Evolutionary conservation across 441 rosid species (phyloP), one percentile per base, ranked within the genome.

Genomic region (Flueggea neowawraea): DNA sequence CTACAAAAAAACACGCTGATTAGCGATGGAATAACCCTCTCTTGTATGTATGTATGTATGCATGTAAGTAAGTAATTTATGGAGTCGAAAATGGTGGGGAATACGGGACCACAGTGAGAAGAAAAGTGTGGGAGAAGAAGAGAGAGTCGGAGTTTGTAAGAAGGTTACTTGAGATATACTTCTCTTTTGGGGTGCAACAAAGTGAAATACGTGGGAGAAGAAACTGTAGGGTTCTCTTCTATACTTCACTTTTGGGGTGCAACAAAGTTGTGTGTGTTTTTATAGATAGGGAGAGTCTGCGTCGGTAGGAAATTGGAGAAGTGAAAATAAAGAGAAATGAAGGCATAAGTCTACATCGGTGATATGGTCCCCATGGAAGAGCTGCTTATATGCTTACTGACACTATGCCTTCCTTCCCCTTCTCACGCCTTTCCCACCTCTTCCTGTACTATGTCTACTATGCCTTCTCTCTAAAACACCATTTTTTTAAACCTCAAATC

Each of bases 221-320:
- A 43, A 57, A 33, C 11, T 16, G 47, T 31, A 13, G 32, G 63
- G 63, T 22, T 57, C 50, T 63, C n/a, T 10, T 60, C 55, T 73
- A 32, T 49, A 62, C 69, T 67, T 59, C 69, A 55, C 82, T 73
- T 80, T 78, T 77, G 68, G 82, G 82, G 75, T 51, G 80, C 82
- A 66, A 52, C 78, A 62, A 69, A 58, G 64, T 53, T 45, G 32
- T 52, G 9, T 50, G 56, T 55, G 57, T 53, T 54, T 55, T 31
- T 54, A 61, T 57, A 50, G 58, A 55, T 68, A 52, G 59, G 43
- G 69, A 64, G 52, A 28, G 39, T n/a, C 41, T 5, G 41, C 75
- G 82, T 77, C 82, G 80, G 84, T 70, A 39, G 31, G 12, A 28
- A 31, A 3, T 14, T 16, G 22, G 63, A 22, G 16, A 58, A 57